Evolutionary conservation across 257 asterid species (phyloP).

Genomic region (Solanum chiquidenum): DNA sequence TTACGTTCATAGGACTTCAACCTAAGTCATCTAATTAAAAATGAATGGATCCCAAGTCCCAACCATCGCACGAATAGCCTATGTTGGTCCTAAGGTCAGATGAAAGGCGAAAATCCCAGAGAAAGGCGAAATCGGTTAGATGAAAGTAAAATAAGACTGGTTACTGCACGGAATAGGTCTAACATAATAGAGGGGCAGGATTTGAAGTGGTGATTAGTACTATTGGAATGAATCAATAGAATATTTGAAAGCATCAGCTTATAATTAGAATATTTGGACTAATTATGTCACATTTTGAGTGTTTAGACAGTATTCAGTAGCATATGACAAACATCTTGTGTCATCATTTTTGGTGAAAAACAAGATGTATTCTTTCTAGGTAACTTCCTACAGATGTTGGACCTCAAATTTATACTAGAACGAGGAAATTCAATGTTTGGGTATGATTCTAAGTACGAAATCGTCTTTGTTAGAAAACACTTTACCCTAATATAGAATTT

Average conservation of each 20-base stretch:
- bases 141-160: background rate
- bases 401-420: background rate
- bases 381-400: background rate
- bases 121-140: background rate
- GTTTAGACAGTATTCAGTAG: background rate
- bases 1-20: too few species aligned
- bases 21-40: background rate
- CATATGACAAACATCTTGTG: background rate
- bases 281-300: background rate
- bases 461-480: rapidly evolving
- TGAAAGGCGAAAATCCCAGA: too few species aligned
- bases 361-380: background rate
- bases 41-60: background rate
- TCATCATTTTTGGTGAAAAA: background rate
- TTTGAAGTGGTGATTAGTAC: background rate
- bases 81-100: background rate
- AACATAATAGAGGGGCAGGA: background rate
- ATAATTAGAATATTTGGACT: background rate
- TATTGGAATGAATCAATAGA: background rate
- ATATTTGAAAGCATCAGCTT: background rate
- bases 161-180: background rate
- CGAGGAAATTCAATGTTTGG: background rate
- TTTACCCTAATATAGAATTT: too few species aligned
- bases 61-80: background rate
- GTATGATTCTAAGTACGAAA: background rate